phyloP scores from a whole-genome alignment of 768 basidiomycete species.

The Suillus brevipes region DNA sequence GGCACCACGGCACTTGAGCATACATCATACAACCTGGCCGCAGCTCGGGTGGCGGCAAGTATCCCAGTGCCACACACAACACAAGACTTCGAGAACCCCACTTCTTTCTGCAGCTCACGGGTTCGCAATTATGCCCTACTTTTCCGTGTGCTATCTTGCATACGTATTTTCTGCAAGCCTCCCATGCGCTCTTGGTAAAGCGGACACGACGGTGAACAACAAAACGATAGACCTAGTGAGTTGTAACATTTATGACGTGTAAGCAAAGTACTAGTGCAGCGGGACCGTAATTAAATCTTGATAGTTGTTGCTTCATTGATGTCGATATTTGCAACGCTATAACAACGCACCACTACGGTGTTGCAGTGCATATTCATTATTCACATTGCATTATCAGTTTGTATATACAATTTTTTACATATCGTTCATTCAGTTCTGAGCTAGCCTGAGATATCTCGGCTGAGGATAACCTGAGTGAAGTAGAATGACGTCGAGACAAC shows the following conservation, averaged over 20 bases:
- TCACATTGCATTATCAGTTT: background rate
- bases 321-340: background rate
- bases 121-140: slow-evolving; percentile 15
- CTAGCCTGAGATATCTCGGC: background rate
- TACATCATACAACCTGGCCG: background rate
- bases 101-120: slow-evolving; percentile 1
- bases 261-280: too few species aligned
- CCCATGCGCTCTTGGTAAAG: slow-evolving; percentile 31
- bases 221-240: slow-evolving; percentile 76
- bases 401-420: background rate
- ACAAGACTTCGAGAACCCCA: background rate
- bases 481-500: background rate
- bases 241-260: background rate
- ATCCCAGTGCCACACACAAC: slow-evolving; percentile 2
- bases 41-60: background rate
- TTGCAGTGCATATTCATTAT: background rate
- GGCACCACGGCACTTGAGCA: background rate
- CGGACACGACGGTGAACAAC: slow-evolving; percentile 60
- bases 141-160: slow-evolving; percentile 20
- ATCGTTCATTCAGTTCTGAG: background rate
- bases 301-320: background rate
- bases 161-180: slow-evolving; percentile 23
- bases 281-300: background rate
- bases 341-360: background rate
- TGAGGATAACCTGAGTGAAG: background rate